Evolutionary conservation across 1,284 basidiomycete genomes (phyloP).

Genomic region (Leccinum huronense): DNA sequence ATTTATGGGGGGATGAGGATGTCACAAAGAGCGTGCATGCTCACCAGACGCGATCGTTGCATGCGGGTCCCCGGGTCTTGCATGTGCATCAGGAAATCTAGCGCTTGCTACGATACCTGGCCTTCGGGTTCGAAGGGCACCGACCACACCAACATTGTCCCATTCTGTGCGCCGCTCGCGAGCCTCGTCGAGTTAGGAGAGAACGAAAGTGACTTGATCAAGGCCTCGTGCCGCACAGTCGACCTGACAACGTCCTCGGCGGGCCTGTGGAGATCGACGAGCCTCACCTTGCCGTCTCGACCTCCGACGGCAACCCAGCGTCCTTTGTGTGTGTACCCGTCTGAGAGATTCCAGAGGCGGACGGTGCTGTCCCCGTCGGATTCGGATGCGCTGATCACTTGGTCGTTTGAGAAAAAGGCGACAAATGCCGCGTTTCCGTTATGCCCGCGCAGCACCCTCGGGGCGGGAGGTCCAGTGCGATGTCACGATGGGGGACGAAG

Average conservation of each 20-base stretch:
- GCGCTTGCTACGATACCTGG: conserved; percentile 80
- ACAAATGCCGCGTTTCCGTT: conserved; percentile 15
- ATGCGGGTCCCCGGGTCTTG: conserved; percentile 56
- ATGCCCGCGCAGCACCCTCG: conserved; percentile 22
- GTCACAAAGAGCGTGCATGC: not conserved
- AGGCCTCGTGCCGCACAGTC: conserved; percentile 3
- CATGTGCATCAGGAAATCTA: conserved; percentile 74
- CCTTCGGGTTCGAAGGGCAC: conserved; percentile 54
- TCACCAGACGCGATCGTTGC: conserved; percentile 87
- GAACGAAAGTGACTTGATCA: conserved; percentile 22
- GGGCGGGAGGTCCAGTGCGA: not conserved
- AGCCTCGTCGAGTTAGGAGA: conserved; percentile 22
- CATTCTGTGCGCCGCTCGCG: conserved; percentile 23
- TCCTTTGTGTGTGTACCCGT: conserved; percentile 12
- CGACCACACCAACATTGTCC: conserved; percentile 28
- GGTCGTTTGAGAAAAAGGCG: conserved; percentile 17
- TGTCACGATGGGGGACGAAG: not conserved
- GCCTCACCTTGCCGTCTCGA: conserved; percentile 16
- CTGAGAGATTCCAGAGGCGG: conserved; percentile 19
- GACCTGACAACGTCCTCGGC: conserved; percentile 8
- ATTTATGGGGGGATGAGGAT: not conserved
- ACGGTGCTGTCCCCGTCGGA: conserved; percentile 19
- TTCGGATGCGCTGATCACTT: conserved; percentile 22
- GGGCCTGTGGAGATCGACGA: conserved; percentile 14
- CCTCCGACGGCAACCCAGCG: conserved; percentile 23